Evolutionary conservation across 2,329 filamentous ascomycete species (phyloP).

Genomic region (Fusarium foetens): DNA sequence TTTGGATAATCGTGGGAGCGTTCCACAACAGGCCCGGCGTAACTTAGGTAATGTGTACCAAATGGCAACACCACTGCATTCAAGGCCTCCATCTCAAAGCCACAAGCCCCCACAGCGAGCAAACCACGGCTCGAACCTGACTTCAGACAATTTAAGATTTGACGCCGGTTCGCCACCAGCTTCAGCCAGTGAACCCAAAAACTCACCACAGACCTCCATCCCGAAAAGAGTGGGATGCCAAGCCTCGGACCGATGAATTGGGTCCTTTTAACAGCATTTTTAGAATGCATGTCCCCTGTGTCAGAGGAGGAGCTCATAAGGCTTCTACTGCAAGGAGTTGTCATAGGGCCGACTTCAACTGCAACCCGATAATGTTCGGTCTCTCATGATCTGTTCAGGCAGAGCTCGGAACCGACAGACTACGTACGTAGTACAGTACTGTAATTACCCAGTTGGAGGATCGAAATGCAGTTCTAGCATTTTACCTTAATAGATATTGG

Average conservation of each 20-base stretch:
- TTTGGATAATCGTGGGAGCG: constrained; percentile 4
- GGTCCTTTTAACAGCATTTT: constrained; percentile 7
- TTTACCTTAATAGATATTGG: neutral
- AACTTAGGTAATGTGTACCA: constrained; percentile 10
- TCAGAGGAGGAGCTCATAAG: neutral
- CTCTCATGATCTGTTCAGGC: constrained; percentile 18
- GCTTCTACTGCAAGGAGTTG: neutral
- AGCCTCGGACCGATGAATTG: constrained; percentile 37
- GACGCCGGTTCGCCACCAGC: constrained; percentile 38
- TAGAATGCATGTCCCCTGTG: constrained; percentile 15
- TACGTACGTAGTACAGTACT: neutral
- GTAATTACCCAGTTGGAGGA: neutral
- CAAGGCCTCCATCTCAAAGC: constrained; percentile 14
- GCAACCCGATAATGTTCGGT: constrained; percentile 4
- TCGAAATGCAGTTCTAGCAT: neutral
- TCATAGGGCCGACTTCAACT: constrained; percentile 10
- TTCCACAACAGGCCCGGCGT: constrained; percentile 20
- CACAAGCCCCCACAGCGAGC: constrained; percentile 17
- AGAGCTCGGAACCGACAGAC: constrained; percentile 1
- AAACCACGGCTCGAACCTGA: constrained; percentile 23
- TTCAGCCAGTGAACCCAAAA: constrained; percentile 22
- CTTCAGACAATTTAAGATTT: constrained; percentile 34
- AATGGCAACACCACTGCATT: constrained; percentile 28
- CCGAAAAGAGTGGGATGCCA: constrained; percentile 18
- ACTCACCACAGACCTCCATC: constrained; percentile 10